A percentile compares a stretch with the other conserved stretches of the same genome.
phyloP scores from a whole-genome alignment of 129 eudicot genomes.

The Mikania micrantha region DNA sequence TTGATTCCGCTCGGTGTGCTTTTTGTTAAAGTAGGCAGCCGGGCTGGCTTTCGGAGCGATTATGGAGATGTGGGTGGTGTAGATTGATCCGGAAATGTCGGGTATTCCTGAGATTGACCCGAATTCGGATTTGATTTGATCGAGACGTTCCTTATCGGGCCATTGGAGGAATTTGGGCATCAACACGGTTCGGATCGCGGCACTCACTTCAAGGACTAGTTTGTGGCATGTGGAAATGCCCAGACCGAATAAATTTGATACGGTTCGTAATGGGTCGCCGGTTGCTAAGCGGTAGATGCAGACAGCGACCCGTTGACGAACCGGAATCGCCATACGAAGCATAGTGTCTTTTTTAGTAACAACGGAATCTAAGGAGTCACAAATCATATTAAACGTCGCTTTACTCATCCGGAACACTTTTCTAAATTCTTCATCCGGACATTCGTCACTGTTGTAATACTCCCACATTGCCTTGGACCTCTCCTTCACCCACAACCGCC shows the following conservation, averaged over 20 bases:
- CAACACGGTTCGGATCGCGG: constrained; percentile 49
- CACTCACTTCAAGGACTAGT: constrained; percentile 60
- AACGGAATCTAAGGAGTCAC: constrained; percentile 52
- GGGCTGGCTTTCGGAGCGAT: constrained; percentile 33
- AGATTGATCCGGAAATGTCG: constrained; percentile 29
- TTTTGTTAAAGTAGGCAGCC: constrained; percentile 22
- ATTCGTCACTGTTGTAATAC: constrained; percentile 48
- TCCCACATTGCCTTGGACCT: constrained; percentile 90
- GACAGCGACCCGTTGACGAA: constrained; percentile 76
- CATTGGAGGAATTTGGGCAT: constrained; percentile 70
- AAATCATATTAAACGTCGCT: constrained; percentile 59
- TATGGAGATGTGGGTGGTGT: constrained; percentile 37
- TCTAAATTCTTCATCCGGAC: constrained; percentile 58
- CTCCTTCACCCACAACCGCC: constrained; percentile 81
- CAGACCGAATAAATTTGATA: constrained; percentile 58
- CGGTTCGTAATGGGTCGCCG: constrained; percentile 73
- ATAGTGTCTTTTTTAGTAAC: constrained; percentile 67
- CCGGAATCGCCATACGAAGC: constrained; percentile 71
- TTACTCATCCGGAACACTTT: constrained; percentile 61
- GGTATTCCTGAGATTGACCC: constrained; percentile 51
- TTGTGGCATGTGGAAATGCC: constrained; percentile 84
- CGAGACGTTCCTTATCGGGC: constrained; percentile 44
- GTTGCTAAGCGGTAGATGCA: constrained; percentile 78
- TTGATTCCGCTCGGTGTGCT: constrained; percentile 29
- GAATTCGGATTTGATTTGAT: constrained; percentile 31